These are phyloP conservation scores for Mycena filopes DNA, from an alignment of 768 basidiomycete genomes.

Conservation along the genomic window DNA sequence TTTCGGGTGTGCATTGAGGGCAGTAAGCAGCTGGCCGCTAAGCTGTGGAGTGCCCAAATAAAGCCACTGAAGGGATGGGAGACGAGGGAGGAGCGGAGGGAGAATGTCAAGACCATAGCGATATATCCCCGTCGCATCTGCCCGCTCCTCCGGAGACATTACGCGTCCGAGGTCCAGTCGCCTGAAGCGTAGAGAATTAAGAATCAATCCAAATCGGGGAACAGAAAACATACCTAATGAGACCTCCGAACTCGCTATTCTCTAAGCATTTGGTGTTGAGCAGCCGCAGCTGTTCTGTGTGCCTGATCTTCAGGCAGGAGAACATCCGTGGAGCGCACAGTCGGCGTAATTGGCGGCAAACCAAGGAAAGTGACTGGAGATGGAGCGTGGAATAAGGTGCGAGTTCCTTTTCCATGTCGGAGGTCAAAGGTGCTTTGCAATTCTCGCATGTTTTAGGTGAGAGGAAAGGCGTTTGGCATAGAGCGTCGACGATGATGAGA, in stretches of 20 bases:
- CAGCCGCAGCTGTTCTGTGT: background rate
- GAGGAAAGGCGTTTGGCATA: background rate
- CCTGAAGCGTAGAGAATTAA: background rate
- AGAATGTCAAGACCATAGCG: background rate
- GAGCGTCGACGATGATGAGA: background rate
- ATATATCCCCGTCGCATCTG: background rate
- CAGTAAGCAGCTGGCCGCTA: background rate
- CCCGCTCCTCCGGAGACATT: background rate
- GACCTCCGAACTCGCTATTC: background rate
- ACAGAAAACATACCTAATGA: background rate
- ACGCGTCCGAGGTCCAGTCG: background rate
- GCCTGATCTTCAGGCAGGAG: background rate
- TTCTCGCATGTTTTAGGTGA: background rate
- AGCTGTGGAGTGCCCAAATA: background rate
- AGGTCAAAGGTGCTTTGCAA: too few species aligned
- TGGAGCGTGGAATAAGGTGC: background rate
- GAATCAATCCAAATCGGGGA: too few species aligned
- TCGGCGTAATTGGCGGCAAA: background rate
- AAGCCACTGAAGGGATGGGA: background rate
- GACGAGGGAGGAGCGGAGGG: background rate
- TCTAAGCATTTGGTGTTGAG: background rate
- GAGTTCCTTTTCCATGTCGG: too few species aligned
- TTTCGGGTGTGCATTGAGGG: background rate
- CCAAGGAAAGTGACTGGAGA: background rate
- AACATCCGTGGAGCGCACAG: conserved; percentile 5